These are phyloP conservation scores for Fusarium irregulare DNA, from an alignment of 2,329 filamentous ascomycete genomes.

Conservation along the genomic window DNA sequence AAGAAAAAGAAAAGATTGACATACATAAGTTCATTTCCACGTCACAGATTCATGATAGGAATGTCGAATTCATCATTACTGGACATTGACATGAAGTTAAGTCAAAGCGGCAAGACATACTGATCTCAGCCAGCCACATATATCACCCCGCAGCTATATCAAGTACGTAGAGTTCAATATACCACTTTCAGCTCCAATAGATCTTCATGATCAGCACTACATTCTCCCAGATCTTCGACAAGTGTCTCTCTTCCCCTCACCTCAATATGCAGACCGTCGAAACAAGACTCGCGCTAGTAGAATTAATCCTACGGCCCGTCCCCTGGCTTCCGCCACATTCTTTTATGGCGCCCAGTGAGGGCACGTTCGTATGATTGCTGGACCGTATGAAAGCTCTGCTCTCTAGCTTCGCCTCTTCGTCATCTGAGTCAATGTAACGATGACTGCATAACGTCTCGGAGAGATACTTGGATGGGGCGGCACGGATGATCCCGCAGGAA, in stretches of 20 bases:
- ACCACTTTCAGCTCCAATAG: not conserved
- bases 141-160: not conserved
- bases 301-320: not conserved
- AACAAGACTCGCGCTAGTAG: not conserved
- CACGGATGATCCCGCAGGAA: too few species aligned
- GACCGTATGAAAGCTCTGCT: too few species aligned
- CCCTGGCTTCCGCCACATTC: not conserved
- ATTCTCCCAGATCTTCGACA: not conserved
- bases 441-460: not conserved
- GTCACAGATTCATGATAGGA: too few species aligned
- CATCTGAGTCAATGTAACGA: not conserved
- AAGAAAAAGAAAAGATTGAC: too few species aligned
- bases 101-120: not conserved
- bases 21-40: too few species aligned
- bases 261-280: not conserved
- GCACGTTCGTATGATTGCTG: not conserved
- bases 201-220: not conserved
- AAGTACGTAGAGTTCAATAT: not conserved
- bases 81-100: too few species aligned
- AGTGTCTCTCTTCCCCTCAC: not conserved
- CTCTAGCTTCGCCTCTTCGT: not conserved
- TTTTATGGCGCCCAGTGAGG: not conserved
- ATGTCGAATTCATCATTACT: not conserved
- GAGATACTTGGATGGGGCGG: not conserved
- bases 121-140: not conserved